Base-by-base conservation (phyloP, 2,329 filamentous ascomycete genomes). In the Fusarium sp. region DNA sequence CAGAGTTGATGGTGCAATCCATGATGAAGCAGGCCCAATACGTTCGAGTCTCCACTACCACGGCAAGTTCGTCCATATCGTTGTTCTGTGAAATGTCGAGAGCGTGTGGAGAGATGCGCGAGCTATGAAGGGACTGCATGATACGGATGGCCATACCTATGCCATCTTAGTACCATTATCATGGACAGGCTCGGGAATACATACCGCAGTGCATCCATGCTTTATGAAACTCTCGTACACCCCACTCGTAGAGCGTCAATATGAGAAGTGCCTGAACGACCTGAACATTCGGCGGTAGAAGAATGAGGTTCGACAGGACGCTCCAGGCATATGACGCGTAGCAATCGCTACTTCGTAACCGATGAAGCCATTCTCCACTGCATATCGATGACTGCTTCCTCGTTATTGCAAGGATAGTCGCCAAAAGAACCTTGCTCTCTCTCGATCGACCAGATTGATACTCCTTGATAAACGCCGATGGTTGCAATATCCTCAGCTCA, bases 21-120 rank as follows among this genome's bases (percentile, higher is more conserved):
- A 83, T 79, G 29, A 84, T 78, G 58, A 82, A 83, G 64, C 82
- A 83, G 0, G 78, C 78, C 82, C 82, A 83, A 44, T 81, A 82
- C 0, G 81, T 82, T 1, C 81, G 70, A 2, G 79, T 80, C 36
- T 81, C 77, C 4, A 79, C 77, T 0, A 78, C 76, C 0, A 73
- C 68, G 0, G 71, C 61, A 4, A 73, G 59, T 3, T 61, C 50
- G 2, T 65, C 69, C 2, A 49, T 23, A 8, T 73, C 64, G 13
- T 34, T 61, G 1, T 58, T 64, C 3, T 69, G 69, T 0, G 65
- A 69, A 1, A 49, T 54, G 10, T 74, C 71, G 0, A 73, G 65
- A 0, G 71, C 62, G 4, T 71, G 65, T 0, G 71, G 71, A 2
- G 67, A 65, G 9, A 71, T 59, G 0, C 71, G 62, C 0, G 71